Base-by-base conservation (phyloP, 2,329 filamentous ascomycete genomes). In the Pseudogymnoascus sp. region DNA sequence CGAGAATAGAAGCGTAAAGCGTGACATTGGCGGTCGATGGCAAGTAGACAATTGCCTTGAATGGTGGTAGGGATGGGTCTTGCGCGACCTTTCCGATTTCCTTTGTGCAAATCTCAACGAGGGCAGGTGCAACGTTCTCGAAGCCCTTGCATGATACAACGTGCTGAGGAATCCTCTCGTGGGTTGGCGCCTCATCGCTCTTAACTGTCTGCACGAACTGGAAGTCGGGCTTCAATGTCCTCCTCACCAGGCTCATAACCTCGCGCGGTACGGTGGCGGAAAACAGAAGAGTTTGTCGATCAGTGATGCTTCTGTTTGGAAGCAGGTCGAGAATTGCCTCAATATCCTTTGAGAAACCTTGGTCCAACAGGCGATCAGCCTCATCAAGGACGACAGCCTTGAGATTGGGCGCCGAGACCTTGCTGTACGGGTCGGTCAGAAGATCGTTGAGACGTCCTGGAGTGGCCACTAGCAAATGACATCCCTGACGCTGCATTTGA, bases 341-440 rank as follows among this genome's bases (percentile, higher is more conserved):
- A 60, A 93, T 81, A 63, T 88, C 87, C 21, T 78, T 77, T 21
- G 86, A 79, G 69, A 93, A 93, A 1, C 89, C 94, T 78, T 94
- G 92, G 78, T 99, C 94, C 73, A 99, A 82, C 90, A 99, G 96
- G 71, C 94, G 90, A 76, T 99, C 94, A 68, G 94, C 94, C 80
- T 99, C 94, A 71, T 99, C 94, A 60, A 99, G 86, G 67, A 97
- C 92, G 61, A 99, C 80, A 68, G 94, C 94, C 72, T 90, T 89
- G 79, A 97, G 87, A 73, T 90, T 87, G 12, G 70, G 69, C 18
- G 72, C 72, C 31, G 60, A 36, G 8, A 73, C 64, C 45, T 68
- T 80, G 62, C 70, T 72, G 60, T 67, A 68, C 66, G 83, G 77
- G 67, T 89, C 87, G 31, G 87, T 76, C 33, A 90, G 77, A 64